Conservation (phyloP, 2,329 filamentous ascomycete species). For the Nannizziopsis arthrosporioides region DNA sequence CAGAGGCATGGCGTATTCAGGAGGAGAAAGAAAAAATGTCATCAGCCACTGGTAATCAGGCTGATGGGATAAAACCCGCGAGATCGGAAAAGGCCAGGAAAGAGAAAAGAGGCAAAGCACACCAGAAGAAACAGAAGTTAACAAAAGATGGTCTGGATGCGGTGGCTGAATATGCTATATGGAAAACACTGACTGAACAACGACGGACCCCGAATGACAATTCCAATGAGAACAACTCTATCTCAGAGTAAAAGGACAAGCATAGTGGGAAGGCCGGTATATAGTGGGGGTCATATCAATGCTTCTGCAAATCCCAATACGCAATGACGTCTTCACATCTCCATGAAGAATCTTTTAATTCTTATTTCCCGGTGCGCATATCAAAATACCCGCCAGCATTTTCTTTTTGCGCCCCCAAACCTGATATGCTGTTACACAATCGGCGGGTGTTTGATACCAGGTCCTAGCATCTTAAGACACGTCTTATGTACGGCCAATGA, state of each 20-base stretch:
- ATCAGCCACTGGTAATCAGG: neutral
- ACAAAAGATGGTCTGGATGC: constrained; percentile 55
- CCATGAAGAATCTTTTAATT: too few species aligned
- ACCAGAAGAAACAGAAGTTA: constrained; percentile 32
- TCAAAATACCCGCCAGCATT: too few species aligned
- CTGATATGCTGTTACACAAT: neutral
- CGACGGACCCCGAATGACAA: neutral
- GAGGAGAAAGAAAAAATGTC: constrained; percentile 6
- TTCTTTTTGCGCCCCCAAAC: neutral
- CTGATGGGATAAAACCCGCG: neutral
- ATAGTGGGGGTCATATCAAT: neutral
- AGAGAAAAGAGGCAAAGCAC: constrained; percentile 19
- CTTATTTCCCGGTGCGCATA: too few species aligned
- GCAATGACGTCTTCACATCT: too few species aligned
- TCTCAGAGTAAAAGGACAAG: neutral
- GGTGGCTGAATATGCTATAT: constrained; percentile 64
- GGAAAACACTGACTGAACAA: constrained; percentile 48
- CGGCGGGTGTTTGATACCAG: neutral
- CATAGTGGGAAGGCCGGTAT: neutral
- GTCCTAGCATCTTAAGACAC: neutral
- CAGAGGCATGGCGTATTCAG: constrained; percentile 30
- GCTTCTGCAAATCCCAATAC: too few species aligned
- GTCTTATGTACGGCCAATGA: neutral
- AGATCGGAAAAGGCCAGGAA: constrained; percentile 15
- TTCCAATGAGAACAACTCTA: neutral